Percentiles rank a stretch among this genome's conserved stretches.
phyloP scores from a whole-genome alignment of 805 yeast genomes.

The Debaryomyces maramus region DNA sequence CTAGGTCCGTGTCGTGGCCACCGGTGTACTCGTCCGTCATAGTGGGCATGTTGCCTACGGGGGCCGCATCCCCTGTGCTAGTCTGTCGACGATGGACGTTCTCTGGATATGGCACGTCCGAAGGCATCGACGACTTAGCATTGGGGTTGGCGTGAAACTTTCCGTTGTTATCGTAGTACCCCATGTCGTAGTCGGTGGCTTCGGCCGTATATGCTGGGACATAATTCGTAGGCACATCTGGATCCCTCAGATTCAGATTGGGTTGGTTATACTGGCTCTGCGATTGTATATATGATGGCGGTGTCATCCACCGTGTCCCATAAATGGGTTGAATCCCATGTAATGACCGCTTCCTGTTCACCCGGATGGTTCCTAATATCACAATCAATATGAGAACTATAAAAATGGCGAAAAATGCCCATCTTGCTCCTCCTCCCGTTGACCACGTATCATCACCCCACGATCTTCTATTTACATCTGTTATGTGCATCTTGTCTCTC shows the following conservation, averaged over 20 bases:
- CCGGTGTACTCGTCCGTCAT: constrained; percentile 1
- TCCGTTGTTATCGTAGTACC: constrained; percentile 70
- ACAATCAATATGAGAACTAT: constrained; percentile 48
- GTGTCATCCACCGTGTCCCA: constrained; percentile 86
- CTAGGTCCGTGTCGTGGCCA: constrained; percentile 11
- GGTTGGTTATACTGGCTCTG: constrained; percentile 56
- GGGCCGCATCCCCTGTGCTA: constrained; percentile 16
- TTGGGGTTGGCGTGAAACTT: constrained; percentile 37
- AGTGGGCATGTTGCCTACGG: constrained; percentile 10
- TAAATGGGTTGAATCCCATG: constrained; percentile 59
- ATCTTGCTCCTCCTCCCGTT: constrained; percentile 44
- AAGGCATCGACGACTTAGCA: constrained; percentile 15
- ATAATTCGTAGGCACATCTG: constrained; percentile 37
- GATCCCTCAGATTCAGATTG: constrained; percentile 31
- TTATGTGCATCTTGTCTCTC: background rate
- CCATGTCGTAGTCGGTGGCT: constrained; percentile 74
- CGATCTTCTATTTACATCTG: constrained; percentile 12
- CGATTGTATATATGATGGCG: constrained; percentile 72
- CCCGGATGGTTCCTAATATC: constrained; percentile 49
- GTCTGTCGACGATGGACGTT: constrained; percentile 22
- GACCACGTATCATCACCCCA: constrained; percentile 14
- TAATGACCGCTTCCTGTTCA: constrained; percentile 53
- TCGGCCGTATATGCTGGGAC: constrained; percentile 70
- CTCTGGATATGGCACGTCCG: constrained; percentile 16
- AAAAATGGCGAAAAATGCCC: constrained; percentile 68